Percentiles rank a stretch among this genome's conserved stretches.
Conservation (phyloP, 169 alveolate genomes). For the Theileria luwenshuni region DNA sequence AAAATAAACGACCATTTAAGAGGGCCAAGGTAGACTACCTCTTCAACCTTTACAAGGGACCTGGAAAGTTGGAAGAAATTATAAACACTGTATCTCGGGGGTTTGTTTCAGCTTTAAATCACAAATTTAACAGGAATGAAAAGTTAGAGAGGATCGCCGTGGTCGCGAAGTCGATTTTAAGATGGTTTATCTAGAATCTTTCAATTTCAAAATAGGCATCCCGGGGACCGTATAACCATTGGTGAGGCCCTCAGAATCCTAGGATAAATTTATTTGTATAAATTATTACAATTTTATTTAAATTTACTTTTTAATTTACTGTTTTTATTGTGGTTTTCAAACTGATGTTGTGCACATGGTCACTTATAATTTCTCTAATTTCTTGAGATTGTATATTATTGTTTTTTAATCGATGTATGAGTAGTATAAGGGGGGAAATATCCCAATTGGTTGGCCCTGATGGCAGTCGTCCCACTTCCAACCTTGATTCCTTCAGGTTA, state of each 20-base stretch:
- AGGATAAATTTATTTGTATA: neutral
- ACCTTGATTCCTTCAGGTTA: conserved; percentile 49
- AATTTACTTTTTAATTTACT: too few relatives aligned
- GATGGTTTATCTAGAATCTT: neutral
- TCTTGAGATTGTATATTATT: too few relatives aligned
- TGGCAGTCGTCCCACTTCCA: conserved; percentile 63
- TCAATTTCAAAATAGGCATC: neutral
- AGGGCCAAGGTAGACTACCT: conserved; percentile 27
- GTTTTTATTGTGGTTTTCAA: too few relatives aligned
- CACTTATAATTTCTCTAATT: neutral
- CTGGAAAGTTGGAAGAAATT: conserved; percentile 12
- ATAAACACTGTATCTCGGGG: conserved; percentile 7
- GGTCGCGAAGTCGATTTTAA: conserved; percentile 16
- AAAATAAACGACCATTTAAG: too few relatives aligned
- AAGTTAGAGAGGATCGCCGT: conserved; percentile 10
- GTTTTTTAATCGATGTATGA: conserved; percentile 1
- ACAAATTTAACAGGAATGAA: conserved; percentile 1
- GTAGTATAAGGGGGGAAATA: conserved; percentile 44
- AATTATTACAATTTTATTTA: neutral
- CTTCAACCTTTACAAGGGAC: conserved; percentile 23
- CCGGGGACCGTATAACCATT: conserved; percentile 13
- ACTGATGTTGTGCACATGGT: conserved; percentile 5
- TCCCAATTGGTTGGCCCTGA: conserved; percentile 56
- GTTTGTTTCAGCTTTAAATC: neutral
- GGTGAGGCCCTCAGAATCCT: conserved; percentile 9